A percentile compares a stretch with the other conserved stretches of the same genome.
These are phyloP conservation scores for Candida frijolesensis DNA, from an alignment of 1,139 yeast genomes.

Conservation along the genomic window DNA sequence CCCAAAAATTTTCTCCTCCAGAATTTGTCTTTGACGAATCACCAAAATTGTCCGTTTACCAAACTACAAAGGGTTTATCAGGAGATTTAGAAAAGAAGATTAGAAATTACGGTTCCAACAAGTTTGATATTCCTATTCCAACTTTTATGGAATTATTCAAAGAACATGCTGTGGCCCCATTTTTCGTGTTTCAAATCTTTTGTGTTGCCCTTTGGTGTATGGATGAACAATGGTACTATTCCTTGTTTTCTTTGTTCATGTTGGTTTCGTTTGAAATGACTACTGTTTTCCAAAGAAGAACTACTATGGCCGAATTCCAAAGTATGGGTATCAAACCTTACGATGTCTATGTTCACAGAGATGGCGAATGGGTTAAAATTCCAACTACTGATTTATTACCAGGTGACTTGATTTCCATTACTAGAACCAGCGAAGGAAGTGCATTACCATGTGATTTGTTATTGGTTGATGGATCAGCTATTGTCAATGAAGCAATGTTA, in stretches of 20 bases:
- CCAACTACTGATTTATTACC: slow-evolving; percentile 82
- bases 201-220: slow-evolving; percentile 95
- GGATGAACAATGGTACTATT: slow-evolving; percentile 97
- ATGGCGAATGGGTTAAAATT: slow-evolving; percentile 66
- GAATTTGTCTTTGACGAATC: slow-evolving; percentile 68
- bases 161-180: slow-evolving; percentile 98
- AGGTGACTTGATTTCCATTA: slow-evolving; percentile 86
- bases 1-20: slow-evolving; percentile 75
- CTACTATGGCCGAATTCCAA: slow-evolving; percentile 92
- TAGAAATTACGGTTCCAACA: slow-evolving; percentile 79
- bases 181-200: slow-evolving; percentile 93
- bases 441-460: slow-evolving; percentile 97
- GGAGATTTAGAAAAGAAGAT: slow-evolving; percentile 57
- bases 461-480: slow-evolving; percentile 83
- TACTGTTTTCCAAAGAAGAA: slow-evolving; percentile 92
- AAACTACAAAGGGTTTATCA: slow-evolving; percentile 60
- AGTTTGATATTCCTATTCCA: slow-evolving; percentile 94
- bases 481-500: slow-evolving; percentile 96
- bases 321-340: slow-evolving; percentile 98
- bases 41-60: slow-evolving; percentile 63
- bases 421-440: slow-evolving; percentile 86
- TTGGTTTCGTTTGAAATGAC: slow-evolving; percentile 91
- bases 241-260: slow-evolving; percentile 90
- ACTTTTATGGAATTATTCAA: slow-evolving; percentile 86
- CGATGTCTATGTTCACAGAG: slow-evolving; percentile 70